phyloP scores from a whole-genome alignment of 306 rosid genomes.

The Corylus avellana region DNA sequence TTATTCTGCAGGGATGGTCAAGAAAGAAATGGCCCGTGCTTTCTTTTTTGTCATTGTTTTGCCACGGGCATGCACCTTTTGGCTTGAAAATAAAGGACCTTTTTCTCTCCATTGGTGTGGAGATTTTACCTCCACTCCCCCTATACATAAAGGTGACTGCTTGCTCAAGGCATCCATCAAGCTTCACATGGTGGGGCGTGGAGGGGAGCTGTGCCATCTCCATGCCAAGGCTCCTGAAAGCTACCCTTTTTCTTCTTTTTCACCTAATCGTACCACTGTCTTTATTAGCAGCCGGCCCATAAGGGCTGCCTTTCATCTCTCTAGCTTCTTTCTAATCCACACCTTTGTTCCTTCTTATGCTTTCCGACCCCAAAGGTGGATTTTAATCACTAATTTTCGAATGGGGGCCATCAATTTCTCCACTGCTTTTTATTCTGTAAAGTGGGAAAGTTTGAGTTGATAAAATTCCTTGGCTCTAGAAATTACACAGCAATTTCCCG shows the following conservation, averaged over 20 bases:
- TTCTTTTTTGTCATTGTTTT: slow-evolving; percentile 31
- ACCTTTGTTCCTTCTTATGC: slow-evolving; percentile 12
- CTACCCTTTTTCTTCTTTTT: slow-evolving; percentile 33
- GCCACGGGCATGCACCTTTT: slow-evolving; percentile 34
- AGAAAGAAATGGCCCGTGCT: slow-evolving; percentile 28
- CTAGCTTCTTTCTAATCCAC: slow-evolving; percentile 12
- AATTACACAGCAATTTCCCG: slow-evolving; percentile 20
- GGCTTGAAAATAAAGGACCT: slow-evolving; percentile 32
- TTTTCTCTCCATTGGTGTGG: slow-evolving; percentile 31
- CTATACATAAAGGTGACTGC: slow-evolving; percentile 31
- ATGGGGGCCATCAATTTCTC: slow-evolving; percentile 10
- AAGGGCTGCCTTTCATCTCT: slow-evolving; percentile 10
- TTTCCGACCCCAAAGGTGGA: not conserved
- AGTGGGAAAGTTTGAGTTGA: not conserved
- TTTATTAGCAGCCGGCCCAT: slow-evolving; percentile 38
- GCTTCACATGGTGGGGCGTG: slow-evolving; percentile 68
- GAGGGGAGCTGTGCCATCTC: slow-evolving; percentile 26
- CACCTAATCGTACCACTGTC: slow-evolving; percentile 41
- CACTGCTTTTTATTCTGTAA: not conserved
- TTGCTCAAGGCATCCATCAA: slow-evolving; percentile 47
- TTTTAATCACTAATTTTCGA: not conserved
- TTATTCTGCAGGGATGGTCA: slow-evolving; percentile 28
- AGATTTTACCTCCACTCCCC: slow-evolving; percentile 36
- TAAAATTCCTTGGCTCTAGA: slow-evolving; percentile 9
- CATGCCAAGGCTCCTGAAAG: slow-evolving; percentile 41